Base-by-base conservation (phyloP, 345 rosid species). In the Laguncularia racemosa region DNA sequence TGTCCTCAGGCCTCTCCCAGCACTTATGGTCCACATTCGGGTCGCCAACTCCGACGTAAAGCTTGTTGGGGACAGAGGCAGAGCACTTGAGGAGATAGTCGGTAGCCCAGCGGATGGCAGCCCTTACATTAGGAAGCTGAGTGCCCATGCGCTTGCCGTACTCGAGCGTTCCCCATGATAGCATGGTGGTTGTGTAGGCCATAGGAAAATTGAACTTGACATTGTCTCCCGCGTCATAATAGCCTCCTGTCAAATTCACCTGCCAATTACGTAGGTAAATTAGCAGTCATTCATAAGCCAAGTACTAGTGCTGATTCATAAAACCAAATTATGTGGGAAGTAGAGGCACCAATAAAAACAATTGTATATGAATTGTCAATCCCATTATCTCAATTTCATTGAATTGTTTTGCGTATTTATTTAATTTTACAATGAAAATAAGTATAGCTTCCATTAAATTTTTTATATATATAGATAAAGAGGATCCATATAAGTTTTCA, bases 1-100 rank as follows among this genome's bases (percentile, higher is more conserved):
- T 91, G 67, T 91, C 98, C 67, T 91, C 98, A 0, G 98, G 96
- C 20, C 98, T 56, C 70, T 91, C 95, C 98, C 96, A 91, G 65
- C 98, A 91, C 63, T 79, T 83, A 67, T 91, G 98, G 63, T 91
- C 98, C 11, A 57, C 81, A 45, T 88, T 82, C 0, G 98, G 98
- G 67, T 91, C 90, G 28, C 98, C 98, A 2, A 91, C 95, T 16
- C 96, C 96, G 1, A 91, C 98, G 28, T 85, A 88, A 60, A 91
- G 92, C 76, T 73, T 81, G 0, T 92, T 90, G 0, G 95, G 92
- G 8, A 84, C 84, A 28, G 88, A 77, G 3, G 69, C 84, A 17
- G 96, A 91, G 26, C 97, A 91, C 75, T 84, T 91, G 12, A 91
- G 78, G 13, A 91, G 87, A 70, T 91, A 91, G 69, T 88, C 95